phyloP scores from a whole-genome alignment of 2,329 filamentous ascomycete genomes.

The Aspergillus sp. region DNA sequence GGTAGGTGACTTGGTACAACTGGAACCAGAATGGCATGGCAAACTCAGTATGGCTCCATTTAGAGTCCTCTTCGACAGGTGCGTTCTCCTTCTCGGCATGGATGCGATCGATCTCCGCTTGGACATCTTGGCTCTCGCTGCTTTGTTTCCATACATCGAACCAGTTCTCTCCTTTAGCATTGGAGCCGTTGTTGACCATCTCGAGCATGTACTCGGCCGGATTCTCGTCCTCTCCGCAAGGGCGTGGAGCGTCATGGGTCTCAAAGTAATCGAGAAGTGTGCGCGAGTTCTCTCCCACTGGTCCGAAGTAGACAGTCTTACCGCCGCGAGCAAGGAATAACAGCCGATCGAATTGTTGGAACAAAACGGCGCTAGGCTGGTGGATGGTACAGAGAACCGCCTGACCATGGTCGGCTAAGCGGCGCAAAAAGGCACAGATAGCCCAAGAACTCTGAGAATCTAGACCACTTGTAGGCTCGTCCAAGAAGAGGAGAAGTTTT shows the following conservation, averaged over 20 bases:
- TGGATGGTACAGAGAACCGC: constrained; percentile 93
- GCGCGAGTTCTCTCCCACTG: constrained; percentile 60
- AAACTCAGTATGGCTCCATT: constrained; percentile 65
- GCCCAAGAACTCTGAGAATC: constrained; percentile 91
- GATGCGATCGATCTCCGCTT: constrained; percentile 42
- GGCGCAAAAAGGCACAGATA: constrained; percentile 80
- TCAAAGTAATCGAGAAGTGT: constrained; percentile 65
- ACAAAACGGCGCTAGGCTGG: constrained; percentile 87
- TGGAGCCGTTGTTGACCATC: constrained; percentile 57
- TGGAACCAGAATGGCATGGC: constrained; percentile 71
- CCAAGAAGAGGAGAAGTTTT: constrained; percentile 80
- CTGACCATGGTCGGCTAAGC: constrained; percentile 81
- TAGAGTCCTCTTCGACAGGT: background rate
- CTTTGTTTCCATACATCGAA: constrained; percentile 59
- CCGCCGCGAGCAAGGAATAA: constrained; percentile 65
- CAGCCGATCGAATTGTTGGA: constrained; percentile 73
- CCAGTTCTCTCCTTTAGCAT: constrained; percentile 54
- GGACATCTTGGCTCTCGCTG: constrained; percentile 54
- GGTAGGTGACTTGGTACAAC: constrained; percentile 63
- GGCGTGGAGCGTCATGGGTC: constrained; percentile 55
- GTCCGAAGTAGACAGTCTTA: constrained; percentile 67
- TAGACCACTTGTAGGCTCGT: constrained; percentile 85
- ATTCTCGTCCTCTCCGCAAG: constrained; percentile 63
- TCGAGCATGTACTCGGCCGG: constrained; percentile 71
- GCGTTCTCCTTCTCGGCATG: constrained; percentile 43